Conservation (phyloP, 1,284 basidiomycete species). For the Microbotryomycetes sp. region DNA sequence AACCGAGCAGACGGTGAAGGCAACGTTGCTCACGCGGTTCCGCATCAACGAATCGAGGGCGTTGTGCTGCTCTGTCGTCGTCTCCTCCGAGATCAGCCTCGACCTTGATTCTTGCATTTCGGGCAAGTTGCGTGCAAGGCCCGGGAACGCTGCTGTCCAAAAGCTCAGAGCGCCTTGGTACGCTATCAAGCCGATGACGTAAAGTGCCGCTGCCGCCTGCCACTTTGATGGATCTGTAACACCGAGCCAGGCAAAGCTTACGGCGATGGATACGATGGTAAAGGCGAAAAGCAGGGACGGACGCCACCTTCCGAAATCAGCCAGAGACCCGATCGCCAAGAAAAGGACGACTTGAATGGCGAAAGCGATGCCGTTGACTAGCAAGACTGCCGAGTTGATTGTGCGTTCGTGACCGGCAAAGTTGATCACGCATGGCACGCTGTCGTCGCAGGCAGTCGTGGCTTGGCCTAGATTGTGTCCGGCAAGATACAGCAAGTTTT, state of each 20-base stretch:
- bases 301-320: constrained; percentile 71
- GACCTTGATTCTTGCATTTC: constrained; percentile 56
- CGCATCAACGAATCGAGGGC: constrained; percentile 69
- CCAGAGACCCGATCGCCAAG: constrained; percentile 70
- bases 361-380: constrained; percentile 32
- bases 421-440: constrained; percentile 22
- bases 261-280: constrained; percentile 68
- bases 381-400: constrained; percentile 31
- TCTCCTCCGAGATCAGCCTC: constrained; percentile 55
- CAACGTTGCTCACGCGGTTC: constrained; percentile 76
- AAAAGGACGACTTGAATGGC: constrained; percentile 49
- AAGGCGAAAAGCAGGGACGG: constrained; percentile 64
- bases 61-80: constrained; percentile 58
- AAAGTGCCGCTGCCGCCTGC: constrained; percentile 66
- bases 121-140: constrained; percentile 68
- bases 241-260: constrained; percentile 67
- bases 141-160: constrained; percentile 73
- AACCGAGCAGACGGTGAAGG: constrained; percentile 67
- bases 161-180: constrained; percentile 75
- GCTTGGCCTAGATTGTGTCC: not conserved
- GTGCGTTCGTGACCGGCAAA: constrained; percentile 31
- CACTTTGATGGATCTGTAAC: constrained; percentile 53
- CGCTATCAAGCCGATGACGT: constrained; percentile 70
- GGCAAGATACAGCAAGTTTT: constrained; percentile 33
- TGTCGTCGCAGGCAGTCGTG: not conserved